Base-by-base conservation (phyloP, 345 rosid species). In the Euphorbia pulcherrima region DNA sequence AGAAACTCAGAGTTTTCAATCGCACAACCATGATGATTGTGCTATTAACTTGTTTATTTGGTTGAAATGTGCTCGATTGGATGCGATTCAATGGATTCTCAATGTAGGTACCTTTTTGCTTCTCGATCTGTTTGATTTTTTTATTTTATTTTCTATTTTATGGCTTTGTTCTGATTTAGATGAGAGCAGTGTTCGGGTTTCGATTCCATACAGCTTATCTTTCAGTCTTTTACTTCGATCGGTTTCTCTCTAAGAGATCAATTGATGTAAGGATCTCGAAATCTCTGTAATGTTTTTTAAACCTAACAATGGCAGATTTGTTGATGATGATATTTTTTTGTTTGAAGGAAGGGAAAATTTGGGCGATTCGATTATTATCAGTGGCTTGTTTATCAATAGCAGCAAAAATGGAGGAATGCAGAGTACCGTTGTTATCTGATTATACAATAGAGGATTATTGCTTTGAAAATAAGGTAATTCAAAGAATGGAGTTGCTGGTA, bases 391-490 rank as follows among this genome's bases (percentile, higher is more conserved):
- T 92, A 72, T 88, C 91, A 44, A 6, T 92, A 74, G 90, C 97
- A 16, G 96, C 95, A 5, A 92, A 92, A 70, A 88, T 90, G 90
- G 98, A 88, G 71, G 98, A 92, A 58, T 59, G 84, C 16, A 72
- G 64, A 27, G 92, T 83, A 2, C 97, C 96, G 24, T 35, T 81
- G 2, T 77, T 90, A 54, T 80, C 93, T n/a, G 85, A 87, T 57
- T 85, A 79, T 59, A 76, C 68, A 9, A 60, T 75, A 63, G 70
- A 83, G 60, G 86, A 81, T 62, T 87, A 66, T 56, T 70, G 75
- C 70, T 87, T 88, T 33, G 83, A 86, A 55, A 74, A 71, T 20
- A 68, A 78, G 59, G 84, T 80, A 67, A 86, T 92, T 47, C 81
- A 70, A 67, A 87, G 79, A 78, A 87, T 90, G 79, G 97, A 92